phyloP scores from a whole-genome alignment of 345 rosid species.

The Arabidopsis thaliana region DNA sequence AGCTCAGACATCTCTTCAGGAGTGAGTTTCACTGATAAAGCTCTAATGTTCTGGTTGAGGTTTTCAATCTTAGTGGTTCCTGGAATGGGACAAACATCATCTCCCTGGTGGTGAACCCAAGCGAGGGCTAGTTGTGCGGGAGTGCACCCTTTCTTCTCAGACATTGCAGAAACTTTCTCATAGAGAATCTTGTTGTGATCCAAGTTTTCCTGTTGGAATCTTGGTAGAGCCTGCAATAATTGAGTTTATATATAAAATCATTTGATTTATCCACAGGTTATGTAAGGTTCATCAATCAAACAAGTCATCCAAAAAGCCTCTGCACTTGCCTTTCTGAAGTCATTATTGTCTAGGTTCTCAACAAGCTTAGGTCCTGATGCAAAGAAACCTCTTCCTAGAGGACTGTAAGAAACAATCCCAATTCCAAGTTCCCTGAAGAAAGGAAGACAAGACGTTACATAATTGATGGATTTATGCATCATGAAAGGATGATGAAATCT shows the following conservation, averaged over 20 bases:
- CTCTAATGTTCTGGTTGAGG: constrained; percentile 59
- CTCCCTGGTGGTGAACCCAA: constrained; percentile 71
- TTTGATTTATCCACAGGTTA: background rate
- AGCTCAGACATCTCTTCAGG: constrained; percentile 62
- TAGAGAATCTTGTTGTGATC: constrained; percentile 54
- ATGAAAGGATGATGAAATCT: background rate
- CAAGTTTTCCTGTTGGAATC: constrained; percentile 55
- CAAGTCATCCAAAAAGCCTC: background rate
- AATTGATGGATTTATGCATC: background rate
- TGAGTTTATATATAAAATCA: background rate
- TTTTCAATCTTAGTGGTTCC: constrained; percentile 66
- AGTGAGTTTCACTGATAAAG: constrained; percentile 58
- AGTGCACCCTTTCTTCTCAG: constrained; percentile 59
- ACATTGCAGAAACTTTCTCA: constrained; percentile 55
- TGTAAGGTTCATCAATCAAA: background rate
- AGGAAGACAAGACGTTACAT: background rate
- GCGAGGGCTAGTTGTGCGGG: constrained; percentile 69
- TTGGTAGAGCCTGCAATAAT: constrained; percentile 51
- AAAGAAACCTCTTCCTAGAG: constrained; percentile 70
- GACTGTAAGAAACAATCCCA: constrained; percentile 75
- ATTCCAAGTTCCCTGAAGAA: constrained; percentile 70
- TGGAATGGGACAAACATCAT: constrained; percentile 65
- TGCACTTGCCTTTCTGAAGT: constrained; percentile 52
- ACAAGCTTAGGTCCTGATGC: constrained; percentile 58
- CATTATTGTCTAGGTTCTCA: constrained; percentile 47